These are phyloP conservation scores for Ogataea zsoltii DNA, from an alignment of 805 yeast genomes.

Conservation along the genomic window DNA sequence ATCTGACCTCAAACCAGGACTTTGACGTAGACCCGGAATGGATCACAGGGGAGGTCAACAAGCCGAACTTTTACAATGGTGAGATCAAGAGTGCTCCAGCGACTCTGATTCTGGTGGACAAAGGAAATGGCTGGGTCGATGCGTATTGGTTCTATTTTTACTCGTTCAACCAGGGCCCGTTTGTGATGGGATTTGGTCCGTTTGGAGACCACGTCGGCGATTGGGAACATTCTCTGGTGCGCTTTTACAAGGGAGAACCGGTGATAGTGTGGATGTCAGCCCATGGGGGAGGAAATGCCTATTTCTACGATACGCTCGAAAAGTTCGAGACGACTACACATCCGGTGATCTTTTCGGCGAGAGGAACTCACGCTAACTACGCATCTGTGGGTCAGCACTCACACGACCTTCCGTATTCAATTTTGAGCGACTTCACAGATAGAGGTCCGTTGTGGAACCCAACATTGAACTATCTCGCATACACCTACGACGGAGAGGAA, in stretches of 20 bases:
- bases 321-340: conserved; percentile 47
- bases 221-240: conserved; percentile 93
- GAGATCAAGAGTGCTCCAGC: conserved; percentile 77
- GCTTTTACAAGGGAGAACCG: conserved; percentile 82
- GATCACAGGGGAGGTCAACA: conserved; percentile 72
- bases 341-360: conserved; percentile 84
- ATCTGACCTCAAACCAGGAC: conserved; percentile 66
- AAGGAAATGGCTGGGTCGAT: conserved; percentile 93
- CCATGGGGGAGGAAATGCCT: conserved; percentile 96
- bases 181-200: conserved; percentile 96
- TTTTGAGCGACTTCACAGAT: conserved; percentile 90
- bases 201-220: conserved; percentile 97
- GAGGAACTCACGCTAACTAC: conserved; percentile 97
- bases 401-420: conserved; percentile 91
- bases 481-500: conserved; percentile 66
- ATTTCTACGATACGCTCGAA: conserved; percentile 73
- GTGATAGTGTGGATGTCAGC: conserved; percentile 94
- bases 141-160: conserved; percentile 96
- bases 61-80: conserved; percentile 74
- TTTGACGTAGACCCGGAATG: conserved; percentile 76
- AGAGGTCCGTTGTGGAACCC: conserved; percentile 97
- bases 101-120: conserved; percentile 78
- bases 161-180: conserved; percentile 92
- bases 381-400: conserved; percentile 96
- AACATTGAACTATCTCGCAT: conserved; percentile 73